Base-by-base conservation (phyloP, 176 grass and related monocot species). In the Oryza brachyantha region DNA sequence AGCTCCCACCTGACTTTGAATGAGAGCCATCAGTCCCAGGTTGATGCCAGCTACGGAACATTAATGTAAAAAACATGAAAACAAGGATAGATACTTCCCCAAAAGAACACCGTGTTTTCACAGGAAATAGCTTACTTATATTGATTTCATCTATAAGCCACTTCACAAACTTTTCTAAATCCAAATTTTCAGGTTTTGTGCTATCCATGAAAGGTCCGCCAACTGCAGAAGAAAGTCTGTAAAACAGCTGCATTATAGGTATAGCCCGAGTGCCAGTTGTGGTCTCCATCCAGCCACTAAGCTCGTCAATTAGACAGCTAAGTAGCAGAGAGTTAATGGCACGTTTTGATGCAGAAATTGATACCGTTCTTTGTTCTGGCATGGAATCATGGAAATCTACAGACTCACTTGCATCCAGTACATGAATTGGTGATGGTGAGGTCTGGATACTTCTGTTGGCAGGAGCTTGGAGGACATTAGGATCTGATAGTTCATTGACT, bases 41-140 rank as follows among this genome's bases (percentile, higher is more conserved):
- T 60, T 94, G 95, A 85, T 97, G 95, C 95, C 95, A 97, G 45
- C 94, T 97, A 78, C 95, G 95, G 68, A 97, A 92, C 95, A 97
- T 97, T 36, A 97, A 83, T 29, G 95, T 97, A 80, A 97, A 94
- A 65, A 94, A 97, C 95, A 97, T 97, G 85, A 97, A 97, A 85
- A 97, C 81, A 83, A 97, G 95, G 70, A 97, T 97, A 10, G 77
- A 82, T 70, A 94, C 91, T 87, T 97, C 95, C 27, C 95, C 91
- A 83, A 97, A 94, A 75, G 85, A 75, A 61, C 82, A 94, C 55
- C 92, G 92, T 26, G 80, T 68, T 84, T 84, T 92, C 25, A 85
- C 91, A 84, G 89, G 89, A 81, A 97, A 97, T 39, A 82, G 89
- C 88, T 86, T 94, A 37, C 81, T 94, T 78, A 94, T 73, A 46